Conservation (phyloP, 1,284 basidiomycete species). For the Lentinula novae-zelandiae region DNA sequence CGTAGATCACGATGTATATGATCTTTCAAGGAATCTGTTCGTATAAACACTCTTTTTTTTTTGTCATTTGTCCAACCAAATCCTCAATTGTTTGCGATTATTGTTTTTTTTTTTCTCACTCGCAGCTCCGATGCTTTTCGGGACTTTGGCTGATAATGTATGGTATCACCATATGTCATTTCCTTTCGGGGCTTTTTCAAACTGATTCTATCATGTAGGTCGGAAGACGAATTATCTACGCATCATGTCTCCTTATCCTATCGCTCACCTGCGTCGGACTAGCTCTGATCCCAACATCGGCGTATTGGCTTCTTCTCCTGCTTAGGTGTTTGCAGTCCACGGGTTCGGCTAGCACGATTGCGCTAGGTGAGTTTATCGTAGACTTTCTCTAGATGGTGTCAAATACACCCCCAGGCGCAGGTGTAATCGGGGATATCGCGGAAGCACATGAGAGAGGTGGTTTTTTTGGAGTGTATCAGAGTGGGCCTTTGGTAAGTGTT, state of each 20-base stretch:
- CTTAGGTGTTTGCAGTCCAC: slow-evolving; percentile 58
- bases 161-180: background rate
- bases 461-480: slow-evolving; percentile 44
- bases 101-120: background rate
- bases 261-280: slow-evolving; percentile 55
- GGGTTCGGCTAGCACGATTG: slow-evolving; percentile 54
- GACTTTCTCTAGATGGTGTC: too few species aligned
- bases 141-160: slow-evolving; percentile 46
- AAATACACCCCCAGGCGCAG: slow-evolving; percentile 38
- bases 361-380: slow-evolving; percentile 35
- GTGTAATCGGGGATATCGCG: slow-evolving; percentile 56
- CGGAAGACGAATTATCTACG: slow-evolving; percentile 54
- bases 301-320: slow-evolving; percentile 60
- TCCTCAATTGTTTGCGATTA: too few species aligned
- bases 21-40: slow-evolving; percentile 66
- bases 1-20: slow-evolving; percentile 67
- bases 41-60: slow-evolving; percentile 13
- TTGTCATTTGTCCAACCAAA: background rate
- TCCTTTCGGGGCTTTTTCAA: too few species aligned
- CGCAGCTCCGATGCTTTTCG: slow-evolving; percentile 62
- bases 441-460: slow-evolving; percentile 50
- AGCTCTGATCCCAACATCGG: slow-evolving; percentile 54
- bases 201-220: slow-evolving; percentile 10
- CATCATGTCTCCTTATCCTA: slow-evolving; percentile 49
- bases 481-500: slow-evolving; percentile 9